A percentile compares a stretch with the other conserved stretches of the same genome.
Conservation (phyloP, 495 filamentous ascomycete species). For the Daldinia grandis region DNA sequence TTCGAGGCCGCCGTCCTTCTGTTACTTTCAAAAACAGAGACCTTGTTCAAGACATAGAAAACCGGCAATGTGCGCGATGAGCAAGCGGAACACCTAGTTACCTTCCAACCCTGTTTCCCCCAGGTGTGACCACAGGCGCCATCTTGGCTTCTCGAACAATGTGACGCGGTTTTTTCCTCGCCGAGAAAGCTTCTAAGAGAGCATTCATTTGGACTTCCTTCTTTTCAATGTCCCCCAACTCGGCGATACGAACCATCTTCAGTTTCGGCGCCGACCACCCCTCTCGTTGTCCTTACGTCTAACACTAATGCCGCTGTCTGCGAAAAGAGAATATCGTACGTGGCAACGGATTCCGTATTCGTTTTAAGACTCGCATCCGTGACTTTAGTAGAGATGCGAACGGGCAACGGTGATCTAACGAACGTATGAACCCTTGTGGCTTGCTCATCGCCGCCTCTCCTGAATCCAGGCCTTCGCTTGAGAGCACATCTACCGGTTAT, state of each 20-base stretch:
- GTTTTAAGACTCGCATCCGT: constrained; percentile 20
- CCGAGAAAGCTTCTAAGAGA: not conserved
- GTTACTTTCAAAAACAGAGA: constrained; percentile 14
- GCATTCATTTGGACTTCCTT: constrained; percentile 8
- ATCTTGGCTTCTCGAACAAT: constrained; percentile 37
- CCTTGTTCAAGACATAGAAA: constrained; percentile 24
- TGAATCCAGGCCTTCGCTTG: constrained; percentile 9
- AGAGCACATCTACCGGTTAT: constrained; percentile 25
- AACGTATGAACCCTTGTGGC: constrained; percentile 9
- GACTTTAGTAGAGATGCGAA: constrained; percentile 11
- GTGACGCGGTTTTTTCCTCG: constrained; percentile 6
- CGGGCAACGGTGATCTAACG: constrained; percentile 1
- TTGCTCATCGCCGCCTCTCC: constrained; percentile 9
- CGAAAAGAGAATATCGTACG: constrained; percentile 9
- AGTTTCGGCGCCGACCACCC: constrained; percentile 10
- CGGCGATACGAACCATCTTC: constrained; percentile 14
- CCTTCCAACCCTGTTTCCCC: constrained; percentile 23
- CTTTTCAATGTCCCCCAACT: constrained; percentile 12
- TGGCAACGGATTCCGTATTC: constrained; percentile 19
- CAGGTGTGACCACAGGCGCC: constrained; percentile 33
- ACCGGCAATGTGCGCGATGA: not conserved
- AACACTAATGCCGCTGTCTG: constrained; percentile 6
- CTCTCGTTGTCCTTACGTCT: constrained; percentile 10
- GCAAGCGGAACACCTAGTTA: constrained; percentile 24
- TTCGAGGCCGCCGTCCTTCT: constrained; percentile 21